Evolutionary conservation across 2,329 filamentous ascomycete species (phyloP).

Genomic region (Scedosporium minutisporum): DNA sequence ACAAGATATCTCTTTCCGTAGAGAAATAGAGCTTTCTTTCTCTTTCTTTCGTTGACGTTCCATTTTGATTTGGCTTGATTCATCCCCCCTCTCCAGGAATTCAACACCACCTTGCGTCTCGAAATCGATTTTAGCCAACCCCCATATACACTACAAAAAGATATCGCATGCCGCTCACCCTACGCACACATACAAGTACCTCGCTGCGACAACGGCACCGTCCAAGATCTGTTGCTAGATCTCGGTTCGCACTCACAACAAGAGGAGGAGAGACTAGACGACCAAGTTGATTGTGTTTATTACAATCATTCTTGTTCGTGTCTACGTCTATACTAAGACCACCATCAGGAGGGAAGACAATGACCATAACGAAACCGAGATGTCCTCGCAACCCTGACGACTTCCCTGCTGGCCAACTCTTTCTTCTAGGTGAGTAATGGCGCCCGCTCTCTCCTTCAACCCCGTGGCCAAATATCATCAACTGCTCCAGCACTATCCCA

Average conservation of each 20-base stretch:
- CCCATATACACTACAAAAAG: too few species aligned
- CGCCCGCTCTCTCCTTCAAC: neutral
- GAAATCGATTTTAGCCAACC: too few species aligned
- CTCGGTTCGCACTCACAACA: neutral
- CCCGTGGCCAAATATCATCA: neutral
- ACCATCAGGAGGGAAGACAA: conserved; percentile 1
- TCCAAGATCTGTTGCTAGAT: neutral
- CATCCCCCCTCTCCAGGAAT: neutral
- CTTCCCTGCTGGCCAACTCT: conserved; percentile 76
- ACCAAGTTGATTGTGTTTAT: neutral
- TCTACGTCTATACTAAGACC: conserved; percentile 4
- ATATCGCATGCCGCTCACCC: neutral
- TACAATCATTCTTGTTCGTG: neutral
- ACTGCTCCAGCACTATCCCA: neutral
- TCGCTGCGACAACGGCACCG: neutral
- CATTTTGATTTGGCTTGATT: neutral
- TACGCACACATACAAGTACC: neutral
- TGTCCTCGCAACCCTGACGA: conserved; percentile 33
- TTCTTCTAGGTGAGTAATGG: conserved; percentile 66
- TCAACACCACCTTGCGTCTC: neutral
- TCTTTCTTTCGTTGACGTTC: neutral
- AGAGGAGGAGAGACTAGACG: conserved; percentile 1
- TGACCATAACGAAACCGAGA: conserved; percentile 4
- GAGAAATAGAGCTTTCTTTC: neutral
- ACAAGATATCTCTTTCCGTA: neutral